Conservation (phyloP, 805 yeast species). For the Clavispora carvajalis region DNA sequence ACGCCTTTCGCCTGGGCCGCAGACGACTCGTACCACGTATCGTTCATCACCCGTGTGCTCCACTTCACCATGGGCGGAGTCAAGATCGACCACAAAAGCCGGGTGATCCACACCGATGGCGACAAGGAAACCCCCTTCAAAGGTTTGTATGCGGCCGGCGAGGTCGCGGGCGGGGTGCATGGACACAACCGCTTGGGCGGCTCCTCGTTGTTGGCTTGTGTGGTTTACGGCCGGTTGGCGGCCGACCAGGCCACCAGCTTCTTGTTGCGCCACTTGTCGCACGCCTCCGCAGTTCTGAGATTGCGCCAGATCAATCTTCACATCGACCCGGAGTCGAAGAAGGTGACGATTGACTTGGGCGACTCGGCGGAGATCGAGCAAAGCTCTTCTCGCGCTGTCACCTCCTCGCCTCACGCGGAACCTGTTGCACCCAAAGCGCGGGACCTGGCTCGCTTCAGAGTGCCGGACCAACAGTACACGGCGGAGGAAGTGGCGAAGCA, state of each 20-base stretch:
- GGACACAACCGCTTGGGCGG: constrained; percentile 43
- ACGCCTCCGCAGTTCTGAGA: constrained; percentile 7
- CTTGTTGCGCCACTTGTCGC: constrained; percentile 11
- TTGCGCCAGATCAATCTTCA: constrained; percentile 15
- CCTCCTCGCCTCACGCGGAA: too few species aligned
- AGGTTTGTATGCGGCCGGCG: constrained; percentile 41
- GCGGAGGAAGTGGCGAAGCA: constrained; percentile 44
- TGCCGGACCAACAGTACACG: constrained; percentile 46
- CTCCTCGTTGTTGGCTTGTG: constrained; percentile 40
- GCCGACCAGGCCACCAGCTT: constrained; percentile 37
- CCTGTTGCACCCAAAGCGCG: background rate
- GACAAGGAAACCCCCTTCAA: constrained; percentile 23
- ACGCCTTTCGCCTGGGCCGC: constrained; percentile 35
- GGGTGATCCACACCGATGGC: constrained; percentile 26
- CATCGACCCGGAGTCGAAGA: constrained; percentile 28
- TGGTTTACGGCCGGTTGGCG: constrained; percentile 39
- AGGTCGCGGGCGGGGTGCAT: constrained; percentile 43
- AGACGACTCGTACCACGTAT: constrained; percentile 42
- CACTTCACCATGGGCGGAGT: constrained; percentile 74
- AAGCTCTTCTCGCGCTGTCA: too few species aligned
- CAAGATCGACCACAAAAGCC: constrained; percentile 44
- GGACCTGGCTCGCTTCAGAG: constrained; percentile 21
- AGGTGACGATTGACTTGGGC: constrained; percentile 31
- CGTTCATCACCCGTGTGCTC: constrained; percentile 51
- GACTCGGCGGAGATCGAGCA: constrained; percentile 2